Evolutionary conservation across 441 rosid species (phyloP), one percentile per base, ranked within the genome.

Genomic region (Corymbia citriodora): DNA sequence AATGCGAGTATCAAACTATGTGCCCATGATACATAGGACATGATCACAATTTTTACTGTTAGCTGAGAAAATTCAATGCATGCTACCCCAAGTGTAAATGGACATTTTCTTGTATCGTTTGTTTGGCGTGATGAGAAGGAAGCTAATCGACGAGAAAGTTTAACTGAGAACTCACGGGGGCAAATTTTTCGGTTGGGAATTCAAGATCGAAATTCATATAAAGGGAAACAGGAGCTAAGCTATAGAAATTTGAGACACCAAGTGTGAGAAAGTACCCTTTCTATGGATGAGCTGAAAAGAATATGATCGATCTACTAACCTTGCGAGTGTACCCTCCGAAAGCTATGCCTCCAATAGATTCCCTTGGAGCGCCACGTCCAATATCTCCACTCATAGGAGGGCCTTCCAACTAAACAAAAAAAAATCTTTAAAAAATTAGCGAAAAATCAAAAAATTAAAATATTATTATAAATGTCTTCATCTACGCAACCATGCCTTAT

Each of bases 381-480:
- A 95, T 95, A 88, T 95, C 97, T 54, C 97, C 97, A 79, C 96
- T 95, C 97, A 95, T 95, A 13, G 97, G 96, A 50, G 95, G 95
- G 57, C 96, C 97, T 89, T 95, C 97, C 95, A 95, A 91, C 97
- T 95, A 90, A 40, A 40, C 45, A 40, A 40, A 40, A 40, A 40
- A 40, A 40, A 40, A 40, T 40, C 45, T 40, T 40, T 40, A 40
- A 40, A 40, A 40, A 40, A 40, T 40, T 4, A 40, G 45, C 45
- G 45, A 40, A 40, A 40, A 40, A 40, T 40, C 45, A 40, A 40
- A 40, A 40, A 40, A 40, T 40, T 5, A 40, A 40, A 40, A 40
- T 40, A 40, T 40, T 40, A 40, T 40, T 40, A 40, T 40, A 40
- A 40, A 40, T 40, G 45, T 40, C 45, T 40, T 4, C 6, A 5